Percentiles rank a stretch among this genome's conserved stretches.
phyloP scores from a whole-genome alignment of 1,284 basidiomycete species.

The Cutaneotrichosporon sp. region DNA sequence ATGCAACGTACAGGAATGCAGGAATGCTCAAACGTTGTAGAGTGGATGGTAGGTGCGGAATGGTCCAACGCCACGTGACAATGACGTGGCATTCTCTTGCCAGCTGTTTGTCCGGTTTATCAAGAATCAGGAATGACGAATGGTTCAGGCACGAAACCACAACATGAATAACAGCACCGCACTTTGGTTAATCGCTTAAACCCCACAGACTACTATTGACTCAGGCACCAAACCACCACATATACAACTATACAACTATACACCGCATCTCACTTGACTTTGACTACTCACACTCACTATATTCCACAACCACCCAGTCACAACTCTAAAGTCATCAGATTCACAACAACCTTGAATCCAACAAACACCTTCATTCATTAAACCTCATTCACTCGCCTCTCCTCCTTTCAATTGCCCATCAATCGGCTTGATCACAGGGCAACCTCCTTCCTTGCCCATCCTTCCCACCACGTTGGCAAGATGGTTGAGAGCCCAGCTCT shows the following conservation, averaged over 20 bases:
- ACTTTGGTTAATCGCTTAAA: too few relatives aligned
- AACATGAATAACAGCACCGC: not conserved
- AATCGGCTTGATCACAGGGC: not conserved
- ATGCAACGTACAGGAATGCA: too few relatives aligned
- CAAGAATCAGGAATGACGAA: too few relatives aligned
- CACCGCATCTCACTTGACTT: not conserved
- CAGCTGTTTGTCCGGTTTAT: too few relatives aligned
- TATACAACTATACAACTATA: not conserved
- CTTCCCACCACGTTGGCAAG: constrained; percentile 1
- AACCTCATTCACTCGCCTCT: not conserved
- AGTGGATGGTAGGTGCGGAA: too few relatives aligned
- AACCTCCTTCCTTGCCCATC: not conserved
- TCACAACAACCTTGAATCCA: not conserved
- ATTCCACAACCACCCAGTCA: not conserved
- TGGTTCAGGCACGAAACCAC: not conserved
- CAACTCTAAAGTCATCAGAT: not conserved
- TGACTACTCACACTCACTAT: not conserved
- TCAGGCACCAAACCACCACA: too few relatives aligned
- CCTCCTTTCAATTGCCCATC: not conserved
- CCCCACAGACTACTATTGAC: too few relatives aligned
- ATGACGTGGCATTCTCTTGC: too few relatives aligned
- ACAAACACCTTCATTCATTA: not conserved
- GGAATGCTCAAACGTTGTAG: too few relatives aligned
- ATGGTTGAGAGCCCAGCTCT: constrained; percentile 26
- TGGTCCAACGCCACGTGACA: too few relatives aligned